Conservation (phyloP, 805 yeast species). For the Sungouiella thailandica region DNA sequence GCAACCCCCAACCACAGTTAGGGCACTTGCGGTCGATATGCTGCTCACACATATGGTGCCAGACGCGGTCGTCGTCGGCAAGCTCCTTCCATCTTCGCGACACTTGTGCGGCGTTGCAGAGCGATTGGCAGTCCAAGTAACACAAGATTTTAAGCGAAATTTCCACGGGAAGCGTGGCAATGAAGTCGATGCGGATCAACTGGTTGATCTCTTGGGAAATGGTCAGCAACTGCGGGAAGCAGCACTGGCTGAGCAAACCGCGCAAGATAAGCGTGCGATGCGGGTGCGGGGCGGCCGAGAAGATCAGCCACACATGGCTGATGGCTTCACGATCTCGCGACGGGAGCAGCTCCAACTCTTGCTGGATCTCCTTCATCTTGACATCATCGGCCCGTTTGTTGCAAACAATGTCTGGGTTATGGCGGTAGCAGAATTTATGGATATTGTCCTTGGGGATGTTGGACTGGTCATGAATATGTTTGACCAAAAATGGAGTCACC, state of each 20-base stretch:
- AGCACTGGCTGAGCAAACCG: constrained; percentile 84
- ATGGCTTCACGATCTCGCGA: constrained; percentile 72
- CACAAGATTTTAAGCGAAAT: constrained; percentile 79
- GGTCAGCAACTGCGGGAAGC: constrained; percentile 90
- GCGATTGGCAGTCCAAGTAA: constrained; percentile 87
- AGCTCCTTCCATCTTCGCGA: constrained; percentile 78
- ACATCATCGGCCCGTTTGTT: constrained; percentile 62
- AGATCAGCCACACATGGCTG: constrained; percentile 78
- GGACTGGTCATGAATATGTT: constrained; percentile 39
- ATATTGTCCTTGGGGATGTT: constrained; percentile 45
- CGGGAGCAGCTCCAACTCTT: constrained; percentile 52
- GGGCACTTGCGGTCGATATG: constrained; percentile 97
- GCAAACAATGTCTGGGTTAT: constrained; percentile 81
- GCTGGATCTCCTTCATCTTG: constrained; percentile 62
- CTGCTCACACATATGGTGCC: constrained; percentile 98
- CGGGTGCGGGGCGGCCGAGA: constrained; percentile 62
- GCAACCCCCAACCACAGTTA: constrained; percentile 98
- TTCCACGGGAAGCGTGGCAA: constrained; percentile 81
- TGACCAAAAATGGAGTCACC: constrained; percentile 37
- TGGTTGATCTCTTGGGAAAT: constrained; percentile 74
- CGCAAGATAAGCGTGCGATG: constrained; percentile 73
- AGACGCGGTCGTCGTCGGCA: constrained; percentile 94
- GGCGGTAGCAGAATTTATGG: constrained; percentile 82
- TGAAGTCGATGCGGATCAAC: constrained; percentile 83
- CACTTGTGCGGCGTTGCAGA: constrained; percentile 92